phyloP scores from a whole-genome alignment of 1,139 yeast genomes.

The Candida tetrigidarum region DNA sequence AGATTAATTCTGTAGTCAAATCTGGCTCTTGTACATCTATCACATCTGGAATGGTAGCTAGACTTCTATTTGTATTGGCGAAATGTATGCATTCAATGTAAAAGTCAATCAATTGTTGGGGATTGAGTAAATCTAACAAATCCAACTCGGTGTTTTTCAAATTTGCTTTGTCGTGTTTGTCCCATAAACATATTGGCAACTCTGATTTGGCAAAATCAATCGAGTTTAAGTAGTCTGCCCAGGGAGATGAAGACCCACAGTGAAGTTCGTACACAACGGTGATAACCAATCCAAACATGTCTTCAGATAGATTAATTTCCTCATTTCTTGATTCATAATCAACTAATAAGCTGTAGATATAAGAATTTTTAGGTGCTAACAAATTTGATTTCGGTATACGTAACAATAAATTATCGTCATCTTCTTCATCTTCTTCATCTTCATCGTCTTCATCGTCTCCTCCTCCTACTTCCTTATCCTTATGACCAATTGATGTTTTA shows the following conservation, averaged over 20 bases:
- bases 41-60: constrained; percentile 44
- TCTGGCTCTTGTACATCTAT: constrained; percentile 24
- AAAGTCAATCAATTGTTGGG: constrained; percentile 57
- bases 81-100: constrained; percentile 56
- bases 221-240: constrained; percentile 68
- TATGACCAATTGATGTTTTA: constrained; percentile 29
- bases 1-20: constrained; percentile 3
- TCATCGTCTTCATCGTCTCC: too few species aligned
- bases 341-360: constrained; percentile 65
- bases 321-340: constrained; percentile 44
- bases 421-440: too few species aligned
- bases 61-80: constrained; percentile 36
- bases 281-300: constrained; percentile 68
- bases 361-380: constrained; percentile 61
- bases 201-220: constrained; percentile 42
- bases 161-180: constrained; percentile 45
- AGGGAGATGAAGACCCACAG: constrained; percentile 64
- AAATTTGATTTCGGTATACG: constrained; percentile 57
- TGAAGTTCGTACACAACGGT: constrained; percentile 72
- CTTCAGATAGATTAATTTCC: constrained; percentile 43
- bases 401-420: constrained; percentile 35
- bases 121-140: constrained; percentile 62
- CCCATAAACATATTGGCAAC: constrained; percentile 71
- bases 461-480: too few species aligned
- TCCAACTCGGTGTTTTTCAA: constrained; percentile 73